Evolutionary conservation across 352 stramenopile genomes (phyloP).

Genomic region (Achlya hypogyna): DNA sequence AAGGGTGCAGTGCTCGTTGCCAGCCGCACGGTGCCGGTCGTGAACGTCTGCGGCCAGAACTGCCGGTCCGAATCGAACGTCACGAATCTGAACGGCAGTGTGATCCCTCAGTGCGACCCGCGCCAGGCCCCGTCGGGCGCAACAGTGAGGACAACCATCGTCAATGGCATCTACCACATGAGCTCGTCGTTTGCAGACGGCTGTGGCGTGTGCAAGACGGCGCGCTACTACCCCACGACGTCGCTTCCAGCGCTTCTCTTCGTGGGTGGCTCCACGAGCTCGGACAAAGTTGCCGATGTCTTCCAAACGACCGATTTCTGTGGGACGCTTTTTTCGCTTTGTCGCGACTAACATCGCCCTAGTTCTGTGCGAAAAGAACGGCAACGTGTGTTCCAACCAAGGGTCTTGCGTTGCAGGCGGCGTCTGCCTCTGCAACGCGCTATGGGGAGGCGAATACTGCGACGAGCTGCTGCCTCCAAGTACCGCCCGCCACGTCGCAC

Average conservation of each 20-base stretch:
- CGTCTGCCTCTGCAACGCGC: conserved; percentile 51
- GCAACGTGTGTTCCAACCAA: conserved; percentile 51
- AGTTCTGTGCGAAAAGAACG: conserved; percentile 71
- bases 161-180: conserved; percentile 36
- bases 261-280: conserved; percentile 55
- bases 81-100: conserved; percentile 41
- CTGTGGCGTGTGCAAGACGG: conserved; percentile 44
- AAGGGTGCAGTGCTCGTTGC: conserved; percentile 26
- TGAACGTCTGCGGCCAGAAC: conserved; percentile 46
- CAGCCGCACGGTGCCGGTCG: conserved; percentile 32
- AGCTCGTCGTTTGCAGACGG: conserved; percentile 62
- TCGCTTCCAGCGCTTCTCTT: conserved; percentile 46
- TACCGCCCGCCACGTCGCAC: background rate
- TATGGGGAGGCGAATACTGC: conserved; percentile 50
- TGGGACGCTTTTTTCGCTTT: conserved; percentile 22
- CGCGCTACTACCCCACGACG: conserved; percentile 50
- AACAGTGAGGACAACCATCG: conserved; percentile 30
- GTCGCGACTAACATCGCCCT: background rate
- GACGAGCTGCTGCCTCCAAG: conserved; percentile 21
- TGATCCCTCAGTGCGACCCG: conserved; percentile 53
- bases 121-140: conserved; percentile 27
- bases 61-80: conserved; percentile 38
- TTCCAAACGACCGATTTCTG: conserved; percentile 56
- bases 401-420: conserved; percentile 56
- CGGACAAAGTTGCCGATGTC: conserved; percentile 69